phyloP scores from a whole-genome alignment of 345 rosid species.

The Pistacia vera region DNA sequence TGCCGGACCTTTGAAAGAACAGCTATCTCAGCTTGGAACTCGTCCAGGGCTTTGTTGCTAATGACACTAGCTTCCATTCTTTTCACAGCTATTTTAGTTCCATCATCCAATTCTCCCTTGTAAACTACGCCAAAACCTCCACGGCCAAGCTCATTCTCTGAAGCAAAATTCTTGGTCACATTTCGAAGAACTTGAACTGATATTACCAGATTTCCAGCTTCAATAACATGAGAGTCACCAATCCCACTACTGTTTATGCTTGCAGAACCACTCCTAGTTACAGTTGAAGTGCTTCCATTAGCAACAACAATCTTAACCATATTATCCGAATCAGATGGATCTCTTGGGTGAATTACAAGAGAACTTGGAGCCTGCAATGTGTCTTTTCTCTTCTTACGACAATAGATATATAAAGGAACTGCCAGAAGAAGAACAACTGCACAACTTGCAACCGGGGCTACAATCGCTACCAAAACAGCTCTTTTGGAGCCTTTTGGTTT shows the following conservation, averaged over 20 bases:
- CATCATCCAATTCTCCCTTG: slow-evolving; percentile 69
- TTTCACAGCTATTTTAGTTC: slow-evolving; percentile 77
- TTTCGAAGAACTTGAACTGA: slow-evolving; percentile 79
- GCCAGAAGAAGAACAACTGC: slow-evolving; percentile 41
- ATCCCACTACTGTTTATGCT: slow-evolving; percentile 48
- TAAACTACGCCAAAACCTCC: slow-evolving; percentile 86
- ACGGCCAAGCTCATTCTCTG: slow-evolving; percentile 73
- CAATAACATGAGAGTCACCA: slow-evolving; percentile 65
- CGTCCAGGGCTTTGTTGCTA: slow-evolving; percentile 60
- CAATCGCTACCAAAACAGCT: slow-evolving; percentile 38
- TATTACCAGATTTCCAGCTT: slow-evolving; percentile 69
- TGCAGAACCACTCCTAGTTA: slow-evolving; percentile 49
- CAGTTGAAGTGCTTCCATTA: slow-evolving; percentile 45
- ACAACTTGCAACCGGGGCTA: slow-evolving; percentile 53
- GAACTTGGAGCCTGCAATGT: slow-evolving; percentile 40
- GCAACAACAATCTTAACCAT: slow-evolving; percentile 64
- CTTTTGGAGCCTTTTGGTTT: slow-evolving; percentile 29
- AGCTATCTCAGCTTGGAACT: slow-evolving; percentile 73
- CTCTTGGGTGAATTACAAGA: slow-evolving; percentile 70
- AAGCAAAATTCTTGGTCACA: slow-evolving; percentile 64
- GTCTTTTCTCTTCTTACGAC: slow-evolving; percentile 43
- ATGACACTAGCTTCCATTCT: slow-evolving; percentile 75
- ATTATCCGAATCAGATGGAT: slow-evolving; percentile 59
- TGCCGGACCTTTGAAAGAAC: slow-evolving; percentile 80
- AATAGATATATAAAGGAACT: slow-evolving; percentile 49